These are phyloP conservation scores for Acephala macrosclerotiorum DNA, from an alignment of 2,329 filamentous ascomycete species.

Conservation along the genomic window DNA sequence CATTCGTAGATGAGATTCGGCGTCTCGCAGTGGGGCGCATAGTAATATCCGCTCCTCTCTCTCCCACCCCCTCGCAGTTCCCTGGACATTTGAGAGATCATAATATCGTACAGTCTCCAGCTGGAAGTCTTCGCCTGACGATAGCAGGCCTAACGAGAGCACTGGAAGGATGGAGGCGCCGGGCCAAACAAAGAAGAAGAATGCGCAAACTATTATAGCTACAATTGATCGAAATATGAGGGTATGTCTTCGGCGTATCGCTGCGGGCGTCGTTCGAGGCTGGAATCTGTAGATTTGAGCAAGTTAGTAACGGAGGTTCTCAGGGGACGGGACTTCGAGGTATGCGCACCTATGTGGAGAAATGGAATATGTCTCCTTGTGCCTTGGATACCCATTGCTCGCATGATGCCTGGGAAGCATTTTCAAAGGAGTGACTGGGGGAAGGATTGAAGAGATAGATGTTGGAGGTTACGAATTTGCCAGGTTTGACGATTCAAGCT, in stretches of 20 bases:
- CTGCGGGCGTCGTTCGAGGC: slow-evolving; percentile 76
- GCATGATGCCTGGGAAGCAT: slow-evolving; percentile 87
- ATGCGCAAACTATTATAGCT: slow-evolving; percentile 62
- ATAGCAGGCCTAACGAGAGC: slow-evolving; percentile 75
- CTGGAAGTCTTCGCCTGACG: slow-evolving; percentile 72
- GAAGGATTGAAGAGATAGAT: slow-evolving; percentile 11
- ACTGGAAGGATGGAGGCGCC: slow-evolving; percentile 66
- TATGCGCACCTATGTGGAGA: slow-evolving; percentile 81
- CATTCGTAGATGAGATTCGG: slow-evolving; percentile 91
- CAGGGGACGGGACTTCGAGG: slow-evolving; percentile 27
- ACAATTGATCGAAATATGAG: slow-evolving; percentile 73
- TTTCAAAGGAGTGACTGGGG: slow-evolving; percentile 50
- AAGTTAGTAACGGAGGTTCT: slow-evolving; percentile 23
- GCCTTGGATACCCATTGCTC: slow-evolving; percentile 80
- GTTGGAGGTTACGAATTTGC: slow-evolving; percentile 28
- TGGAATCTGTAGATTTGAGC: slow-evolving; percentile 71
- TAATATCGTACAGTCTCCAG: slow-evolving; percentile 98
- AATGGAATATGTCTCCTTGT: slow-evolving; percentile 77
- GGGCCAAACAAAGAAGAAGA: slow-evolving; percentile 81
- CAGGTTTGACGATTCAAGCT: slow-evolving; percentile 34
- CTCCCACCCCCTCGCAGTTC: slow-evolving; percentile 93
- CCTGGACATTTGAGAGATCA: slow-evolving; percentile 89
- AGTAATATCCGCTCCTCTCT: slow-evolving; percentile 93
- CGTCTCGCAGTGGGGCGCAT: slow-evolving; percentile 93
- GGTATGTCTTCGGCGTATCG: slow-evolving; percentile 75